Evolutionary conservation across 2,329 filamentous ascomycete genomes (phyloP).

Genomic region (Geoglossum cookeanum): DNA sequence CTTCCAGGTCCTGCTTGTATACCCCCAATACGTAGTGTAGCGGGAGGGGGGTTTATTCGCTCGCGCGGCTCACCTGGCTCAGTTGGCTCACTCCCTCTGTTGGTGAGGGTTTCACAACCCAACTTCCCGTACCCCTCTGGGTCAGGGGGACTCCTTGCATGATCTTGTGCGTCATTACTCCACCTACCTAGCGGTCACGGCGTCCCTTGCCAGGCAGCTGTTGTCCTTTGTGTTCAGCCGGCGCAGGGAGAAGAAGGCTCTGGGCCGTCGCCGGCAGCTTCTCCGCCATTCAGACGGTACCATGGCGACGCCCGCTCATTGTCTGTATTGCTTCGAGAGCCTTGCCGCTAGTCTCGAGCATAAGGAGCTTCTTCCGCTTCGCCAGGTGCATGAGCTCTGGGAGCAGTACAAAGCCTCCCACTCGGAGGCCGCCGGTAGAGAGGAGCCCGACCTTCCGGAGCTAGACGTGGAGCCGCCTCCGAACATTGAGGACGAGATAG

Average conservation of each 20-base stretch:
- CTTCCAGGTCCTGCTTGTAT: too few species aligned
- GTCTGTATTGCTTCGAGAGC: conserved; percentile 81
- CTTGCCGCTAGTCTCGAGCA: conserved; percentile 57
- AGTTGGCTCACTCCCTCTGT: neutral
- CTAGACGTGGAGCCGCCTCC: conserved; percentile 13
- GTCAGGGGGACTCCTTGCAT: neutral
- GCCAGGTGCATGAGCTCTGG: conserved; percentile 52
- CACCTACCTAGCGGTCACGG: neutral
- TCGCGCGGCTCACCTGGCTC: neutral
- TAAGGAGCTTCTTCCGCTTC: conserved; percentile 46
- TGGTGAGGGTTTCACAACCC: too few species aligned
- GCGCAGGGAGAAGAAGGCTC: neutral
- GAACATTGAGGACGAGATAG: conserved; percentile 23
- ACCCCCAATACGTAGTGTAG: too few species aligned
- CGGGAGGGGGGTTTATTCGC: neutral
- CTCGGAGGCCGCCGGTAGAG: conserved; percentile 11
- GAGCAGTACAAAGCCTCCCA: conserved; percentile 27
- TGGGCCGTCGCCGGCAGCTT: neutral
- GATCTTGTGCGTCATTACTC: neutral
- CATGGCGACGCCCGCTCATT: conserved; percentile 78
- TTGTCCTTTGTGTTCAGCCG: neutral
- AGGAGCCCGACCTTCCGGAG: conserved; percentile 18
- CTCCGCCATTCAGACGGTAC: neutral
- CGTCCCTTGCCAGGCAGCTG: neutral
- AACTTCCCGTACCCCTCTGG: neutral